These are phyloP conservation scores for Quercus cerris DNA, from an alignment of 306 rosid genomes.

Conservation along the genomic window DNA sequence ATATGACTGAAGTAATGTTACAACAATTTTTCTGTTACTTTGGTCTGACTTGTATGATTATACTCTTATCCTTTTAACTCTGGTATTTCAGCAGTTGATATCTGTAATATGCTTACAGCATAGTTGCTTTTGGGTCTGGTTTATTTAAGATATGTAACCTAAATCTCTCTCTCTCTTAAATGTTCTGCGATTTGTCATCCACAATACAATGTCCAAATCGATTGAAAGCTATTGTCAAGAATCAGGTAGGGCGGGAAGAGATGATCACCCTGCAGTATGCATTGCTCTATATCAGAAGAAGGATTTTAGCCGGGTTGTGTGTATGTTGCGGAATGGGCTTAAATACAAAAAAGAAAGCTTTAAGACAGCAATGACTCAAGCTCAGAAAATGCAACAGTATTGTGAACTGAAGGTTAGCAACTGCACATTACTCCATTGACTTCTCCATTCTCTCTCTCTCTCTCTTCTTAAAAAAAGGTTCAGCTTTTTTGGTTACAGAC, in stretches of 20 bases:
- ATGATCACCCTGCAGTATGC: conserved; percentile 75
- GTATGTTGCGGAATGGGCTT: conserved; percentile 87
- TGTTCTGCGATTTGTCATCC: conserved; percentile 86
- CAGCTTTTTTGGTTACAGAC: not conserved
- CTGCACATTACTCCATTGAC: conserved; percentile 8
- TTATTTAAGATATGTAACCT: not conserved
- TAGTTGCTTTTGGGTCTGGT: not conserved
- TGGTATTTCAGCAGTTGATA: not conserved
- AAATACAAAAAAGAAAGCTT: conserved; percentile 58
- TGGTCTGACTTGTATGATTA: conserved; percentile 11
- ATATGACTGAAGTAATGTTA: not conserved
- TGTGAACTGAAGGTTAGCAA: conserved; percentile 80
- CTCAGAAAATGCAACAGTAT: conserved; percentile 84
- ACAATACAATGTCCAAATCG: conserved; percentile 90
- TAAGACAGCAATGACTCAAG: conserved; percentile 82
- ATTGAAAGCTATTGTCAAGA: conserved; percentile 97
- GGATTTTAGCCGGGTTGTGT: conserved; percentile 91
- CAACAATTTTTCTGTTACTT: not conserved
- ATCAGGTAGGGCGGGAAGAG: conserved; percentile 99
- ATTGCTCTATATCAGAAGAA: conserved; percentile 85
- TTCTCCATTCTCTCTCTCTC: not conserved
- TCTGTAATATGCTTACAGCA: not conserved
- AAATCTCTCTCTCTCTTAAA: not conserved
- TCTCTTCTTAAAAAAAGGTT: not conserved
- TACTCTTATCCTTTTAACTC: not conserved